Percentiles rank a stretch among this genome's conserved stretches.
These are phyloP conservation scores for Leucoagaricus sp. DNA, from an alignment of 1,284 basidiomycete species.

Conservation along the genomic window DNA sequence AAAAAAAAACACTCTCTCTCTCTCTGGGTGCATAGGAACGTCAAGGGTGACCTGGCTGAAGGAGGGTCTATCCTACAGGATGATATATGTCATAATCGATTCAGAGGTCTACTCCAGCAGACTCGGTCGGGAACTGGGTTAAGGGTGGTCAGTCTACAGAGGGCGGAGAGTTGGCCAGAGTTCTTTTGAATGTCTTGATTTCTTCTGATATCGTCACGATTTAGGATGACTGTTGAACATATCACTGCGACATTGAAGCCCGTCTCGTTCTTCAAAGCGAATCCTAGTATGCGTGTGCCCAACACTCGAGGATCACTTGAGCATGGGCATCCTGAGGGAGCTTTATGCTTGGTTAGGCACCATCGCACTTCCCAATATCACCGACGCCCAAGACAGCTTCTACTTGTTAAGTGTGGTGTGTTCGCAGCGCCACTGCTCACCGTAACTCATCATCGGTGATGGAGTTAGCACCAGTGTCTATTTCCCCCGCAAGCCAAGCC, in stretches of 20 bases:
- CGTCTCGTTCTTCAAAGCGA: conserved; percentile 78
- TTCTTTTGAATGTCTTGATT: conserved; percentile 26
- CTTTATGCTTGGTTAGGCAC: no score
- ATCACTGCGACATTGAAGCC: conserved; percentile 80
- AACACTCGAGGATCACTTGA: conserved; percentile 60
- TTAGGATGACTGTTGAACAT: conserved; percentile 88
- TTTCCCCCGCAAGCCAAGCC: no score
- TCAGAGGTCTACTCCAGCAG: conserved; percentile 64
- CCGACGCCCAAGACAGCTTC: no score
- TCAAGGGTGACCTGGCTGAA: conserved; percentile 56
- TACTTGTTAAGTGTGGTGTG: no score
- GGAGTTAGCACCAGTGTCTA: no score
- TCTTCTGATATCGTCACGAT: not conserved
- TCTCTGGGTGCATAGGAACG: conserved; percentile 80
- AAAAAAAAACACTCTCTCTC: no score
- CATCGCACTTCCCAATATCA: no score
- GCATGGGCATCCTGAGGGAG: no score
- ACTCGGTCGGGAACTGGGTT: conserved; percentile 75
- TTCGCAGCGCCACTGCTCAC: no score
- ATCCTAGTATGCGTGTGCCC: conserved; percentile 88
- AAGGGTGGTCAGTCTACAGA: conserved; percentile 59
- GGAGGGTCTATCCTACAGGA: conserved; percentile 83
- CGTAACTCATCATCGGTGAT: no score
- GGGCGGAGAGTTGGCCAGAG: conserved; percentile 91
- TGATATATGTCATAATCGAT: conserved; percentile 86